phyloP scores from a whole-genome alignment of 129 eudicot species.

The Mikania micrantha region DNA sequence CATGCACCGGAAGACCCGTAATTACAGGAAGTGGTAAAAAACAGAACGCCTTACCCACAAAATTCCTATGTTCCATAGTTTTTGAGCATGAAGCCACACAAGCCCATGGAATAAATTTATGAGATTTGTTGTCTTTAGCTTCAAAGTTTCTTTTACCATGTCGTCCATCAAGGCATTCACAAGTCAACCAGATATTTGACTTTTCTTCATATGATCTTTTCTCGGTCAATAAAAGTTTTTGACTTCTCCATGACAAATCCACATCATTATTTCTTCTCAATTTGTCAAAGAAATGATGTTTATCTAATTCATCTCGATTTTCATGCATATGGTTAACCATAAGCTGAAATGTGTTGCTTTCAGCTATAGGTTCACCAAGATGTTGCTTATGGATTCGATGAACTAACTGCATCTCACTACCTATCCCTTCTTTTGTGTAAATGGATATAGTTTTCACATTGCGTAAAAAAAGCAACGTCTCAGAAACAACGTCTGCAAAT shows the following conservation, averaged over 20 bases:
- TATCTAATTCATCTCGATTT: conserved; percentile 44
- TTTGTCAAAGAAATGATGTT: conserved; percentile 51
- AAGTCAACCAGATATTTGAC: conserved; percentile 76
- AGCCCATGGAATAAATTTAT: conserved; percentile 82
- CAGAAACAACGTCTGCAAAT: conserved; percentile 77
- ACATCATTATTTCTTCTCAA: conserved; percentile 42
- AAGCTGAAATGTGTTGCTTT: conserved; percentile 44
- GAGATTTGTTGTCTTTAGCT: conserved; percentile 36
- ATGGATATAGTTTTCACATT: conserved; percentile 78
- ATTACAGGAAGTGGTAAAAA: conserved; percentile 90
- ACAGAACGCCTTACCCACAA: conserved; percentile 95
- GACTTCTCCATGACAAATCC: conserved; percentile 73
- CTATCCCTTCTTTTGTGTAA: conserved; percentile 71
- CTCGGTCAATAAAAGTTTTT: conserved; percentile 73
- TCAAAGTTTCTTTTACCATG: conserved; percentile 37
- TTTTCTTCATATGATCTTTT: conserved; percentile 41
- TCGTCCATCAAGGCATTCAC: conserved; percentile 73
- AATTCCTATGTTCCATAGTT: conserved; percentile 28
- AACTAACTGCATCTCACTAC: conserved; percentile 69
- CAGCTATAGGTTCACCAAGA: conserved; percentile 53
- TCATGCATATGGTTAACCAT: conserved; percentile 56
- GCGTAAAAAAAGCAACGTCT: conserved; percentile 82
- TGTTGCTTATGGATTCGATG: conserved; percentile 61
- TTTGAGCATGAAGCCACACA: conserved; percentile 74
- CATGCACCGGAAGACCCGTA: conserved; percentile 92